Percentiles rank a stretch among this genome's conserved stretches.
Evolutionary conservation across 2,329 filamentous ascomycete species (phyloP).

Genomic region (Cladosporium colombiae): DNA sequence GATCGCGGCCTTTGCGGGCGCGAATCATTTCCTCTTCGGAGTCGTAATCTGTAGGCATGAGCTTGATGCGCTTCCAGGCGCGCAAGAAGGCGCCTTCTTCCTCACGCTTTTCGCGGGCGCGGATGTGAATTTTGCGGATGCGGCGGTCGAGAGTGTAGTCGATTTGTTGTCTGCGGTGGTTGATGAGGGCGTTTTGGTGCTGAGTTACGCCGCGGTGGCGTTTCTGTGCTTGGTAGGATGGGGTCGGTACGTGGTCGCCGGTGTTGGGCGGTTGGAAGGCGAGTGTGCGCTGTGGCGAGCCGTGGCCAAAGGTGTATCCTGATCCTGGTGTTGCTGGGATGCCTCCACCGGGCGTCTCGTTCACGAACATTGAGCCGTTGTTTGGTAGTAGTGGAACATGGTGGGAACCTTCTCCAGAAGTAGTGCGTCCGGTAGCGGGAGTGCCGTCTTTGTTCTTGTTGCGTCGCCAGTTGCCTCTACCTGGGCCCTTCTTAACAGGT

Average conservation of each 20-base stretch:
- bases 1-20: conserved; percentile 30
- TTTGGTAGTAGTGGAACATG: conserved; percentile 39
- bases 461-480: conserved; percentile 53
- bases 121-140: conserved; percentile 65
- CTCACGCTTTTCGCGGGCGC: conserved; percentile 61
- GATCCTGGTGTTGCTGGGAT: conserved; percentile 15
- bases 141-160: conserved; percentile 79
- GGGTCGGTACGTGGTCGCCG: conserved; percentile 36
- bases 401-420: conserved; percentile 34
- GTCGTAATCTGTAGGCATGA: conserved; percentile 49
- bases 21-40: conserved; percentile 44
- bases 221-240: conserved; percentile 42
- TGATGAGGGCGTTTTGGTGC: conserved; percentile 78
- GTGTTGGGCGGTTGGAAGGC: conserved; percentile 29
- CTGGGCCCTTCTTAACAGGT: conserved; percentile 45
- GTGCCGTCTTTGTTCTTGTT: conserved; percentile 34
- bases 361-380: conserved; percentile 34
- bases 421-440: conserved; percentile 18
- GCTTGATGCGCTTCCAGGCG: conserved; percentile 64
- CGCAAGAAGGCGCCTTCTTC: conserved; percentile 67
- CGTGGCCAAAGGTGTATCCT: conserved; percentile 9
- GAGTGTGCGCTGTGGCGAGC: conserved; percentile 23
- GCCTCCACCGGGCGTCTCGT: conserved; percentile 14
- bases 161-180: conserved; percentile 76
- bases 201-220: conserved; percentile 75